A percentile compares a stretch with the other conserved stretches of the same genome.
phyloP scores from a whole-genome alignment of 306 rosid genomes.

The Cucumis hystrix region DNA sequence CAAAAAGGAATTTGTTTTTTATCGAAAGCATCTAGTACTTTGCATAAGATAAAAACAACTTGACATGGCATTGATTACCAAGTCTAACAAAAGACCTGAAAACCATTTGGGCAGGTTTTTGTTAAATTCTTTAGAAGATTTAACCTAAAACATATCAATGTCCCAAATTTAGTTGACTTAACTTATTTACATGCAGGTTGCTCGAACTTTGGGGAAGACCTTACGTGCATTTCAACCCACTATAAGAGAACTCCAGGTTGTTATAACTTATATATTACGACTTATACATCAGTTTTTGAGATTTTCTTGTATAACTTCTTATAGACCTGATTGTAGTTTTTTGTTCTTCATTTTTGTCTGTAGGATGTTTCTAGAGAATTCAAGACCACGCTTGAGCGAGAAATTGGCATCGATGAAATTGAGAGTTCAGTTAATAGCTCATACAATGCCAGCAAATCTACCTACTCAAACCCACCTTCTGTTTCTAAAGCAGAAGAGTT shows the following conservation, averaged over 20 bases:
- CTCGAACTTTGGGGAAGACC: constrained; percentile 86
- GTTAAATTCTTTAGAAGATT: neutral
- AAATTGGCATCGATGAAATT: constrained; percentile 91
- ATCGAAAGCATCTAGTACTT: neutral
- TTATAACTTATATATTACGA: neutral
- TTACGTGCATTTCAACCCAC: constrained; percentile 95
- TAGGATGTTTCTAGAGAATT: constrained; percentile 95
- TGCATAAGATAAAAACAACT: neutral
- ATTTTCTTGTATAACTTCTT: constrained; percentile 2
- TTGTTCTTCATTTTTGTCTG: constrained; percentile 14
- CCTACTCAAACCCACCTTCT: constrained; percentile 33
- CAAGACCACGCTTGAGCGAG: constrained; percentile 92
- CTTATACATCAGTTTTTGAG: neutral
- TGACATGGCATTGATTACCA: neutral
- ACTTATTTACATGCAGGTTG: constrained; percentile 50
- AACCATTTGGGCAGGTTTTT: neutral
- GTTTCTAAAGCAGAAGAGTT: constrained; percentile 25
- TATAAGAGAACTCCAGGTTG: constrained; percentile 89
- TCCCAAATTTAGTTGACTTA: neutral
- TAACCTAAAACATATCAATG: no score
- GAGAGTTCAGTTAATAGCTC: constrained; percentile 31
- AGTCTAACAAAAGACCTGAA: neutral
- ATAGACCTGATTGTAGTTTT: constrained; percentile 7
- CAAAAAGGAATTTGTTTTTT: neutral
- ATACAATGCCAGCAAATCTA: constrained; percentile 24